A percentile compares a stretch with the other conserved stretches of the same genome.
These are phyloP conservation scores for Ceratocystis albifundus DNA, from an alignment of 2,329 filamentous ascomycete genomes.

Conservation along the genomic window DNA sequence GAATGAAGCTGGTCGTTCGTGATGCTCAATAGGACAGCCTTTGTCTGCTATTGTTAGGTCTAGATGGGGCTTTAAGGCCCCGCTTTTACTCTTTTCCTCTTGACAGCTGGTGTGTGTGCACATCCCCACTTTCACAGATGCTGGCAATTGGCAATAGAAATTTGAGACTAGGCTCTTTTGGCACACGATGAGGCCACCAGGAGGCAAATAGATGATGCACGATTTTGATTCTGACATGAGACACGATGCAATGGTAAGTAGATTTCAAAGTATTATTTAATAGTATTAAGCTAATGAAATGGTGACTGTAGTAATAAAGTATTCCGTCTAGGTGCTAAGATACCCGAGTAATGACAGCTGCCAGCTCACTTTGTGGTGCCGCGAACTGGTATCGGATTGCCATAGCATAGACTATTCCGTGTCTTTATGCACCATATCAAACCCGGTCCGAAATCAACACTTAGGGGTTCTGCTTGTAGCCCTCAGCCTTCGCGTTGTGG, in stretches of 20 bases:
- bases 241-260: neutral
- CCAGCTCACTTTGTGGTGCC: neutral
- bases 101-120: neutral
- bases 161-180: neutral
- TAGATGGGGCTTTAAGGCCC: neutral
- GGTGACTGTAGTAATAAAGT: neutral
- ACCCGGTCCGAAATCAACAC: neutral
- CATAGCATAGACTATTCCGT: neutral
- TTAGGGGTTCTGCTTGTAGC: conserved; percentile 31
- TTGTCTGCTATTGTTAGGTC: neutral
- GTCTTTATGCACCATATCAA: neutral
- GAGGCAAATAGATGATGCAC: too few relatives aligned
- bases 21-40: neutral
- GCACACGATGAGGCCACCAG: neutral
- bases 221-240: neutral
- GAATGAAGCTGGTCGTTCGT: neutral
- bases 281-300: neutral
- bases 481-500: conserved; percentile 35
- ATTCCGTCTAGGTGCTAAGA: neutral
- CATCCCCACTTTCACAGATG: neutral
- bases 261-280: neutral
- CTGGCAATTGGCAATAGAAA: neutral
- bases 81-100: neutral
- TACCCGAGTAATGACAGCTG: neutral
- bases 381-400: neutral